Percentiles rank a stretch among this genome's conserved stretches.
phyloP scores from a whole-genome alignment of 2,329 filamentous ascomycete genomes.

The Sclerotinia borealis region DNA sequence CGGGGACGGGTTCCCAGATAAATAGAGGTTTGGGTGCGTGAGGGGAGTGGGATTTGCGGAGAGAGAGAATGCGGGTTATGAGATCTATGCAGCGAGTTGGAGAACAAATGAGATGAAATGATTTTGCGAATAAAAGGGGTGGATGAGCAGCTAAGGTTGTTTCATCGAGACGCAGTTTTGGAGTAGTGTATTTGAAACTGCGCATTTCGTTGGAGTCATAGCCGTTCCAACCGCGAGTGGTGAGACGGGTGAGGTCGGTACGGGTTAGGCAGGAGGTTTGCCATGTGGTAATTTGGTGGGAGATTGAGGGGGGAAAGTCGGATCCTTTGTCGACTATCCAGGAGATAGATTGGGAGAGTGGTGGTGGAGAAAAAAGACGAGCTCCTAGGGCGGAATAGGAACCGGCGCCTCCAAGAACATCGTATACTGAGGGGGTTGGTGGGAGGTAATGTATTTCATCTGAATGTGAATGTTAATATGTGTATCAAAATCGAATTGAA shows the following conservation, averaged over 20 bases:
- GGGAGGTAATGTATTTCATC: conserved; percentile 87
- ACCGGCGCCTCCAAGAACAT: conserved; percentile 84
- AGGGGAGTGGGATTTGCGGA: conserved; percentile 41
- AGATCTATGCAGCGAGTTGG: conserved; percentile 70
- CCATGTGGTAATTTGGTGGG: conserved; percentile 64
- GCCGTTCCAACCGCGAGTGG: conserved; percentile 89
- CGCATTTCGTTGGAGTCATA: conserved; percentile 66
- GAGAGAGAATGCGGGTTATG: conserved; percentile 61
- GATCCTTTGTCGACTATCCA: conserved; percentile 89
- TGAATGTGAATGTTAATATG: conserved; percentile 35
- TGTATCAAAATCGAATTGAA: neutral
- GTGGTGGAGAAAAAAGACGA: conserved; percentile 71
- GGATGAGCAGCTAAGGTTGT: conserved; percentile 54
- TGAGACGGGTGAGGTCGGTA: conserved; percentile 59
- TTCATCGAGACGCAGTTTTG: conserved; percentile 75
- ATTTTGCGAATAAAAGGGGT: conserved; percentile 61
- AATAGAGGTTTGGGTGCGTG: conserved; percentile 57
- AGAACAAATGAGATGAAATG: conserved; percentile 85
- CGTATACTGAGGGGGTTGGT: conserved; percentile 59
- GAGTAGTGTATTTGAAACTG: conserved; percentile 82
- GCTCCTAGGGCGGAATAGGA: conserved; percentile 84
- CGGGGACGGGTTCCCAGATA: conserved; percentile 93
- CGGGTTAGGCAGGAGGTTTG: conserved; percentile 62
- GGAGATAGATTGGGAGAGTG: conserved; percentile 60
- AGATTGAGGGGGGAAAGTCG: conserved; percentile 71